A percentile compares a stretch with the other conserved stretches of the same genome.
These are phyloP conservation scores for Alternaria conjuncta DNA, from an alignment of 2,329 filamentous ascomycete species.

Conservation along the genomic window DNA sequence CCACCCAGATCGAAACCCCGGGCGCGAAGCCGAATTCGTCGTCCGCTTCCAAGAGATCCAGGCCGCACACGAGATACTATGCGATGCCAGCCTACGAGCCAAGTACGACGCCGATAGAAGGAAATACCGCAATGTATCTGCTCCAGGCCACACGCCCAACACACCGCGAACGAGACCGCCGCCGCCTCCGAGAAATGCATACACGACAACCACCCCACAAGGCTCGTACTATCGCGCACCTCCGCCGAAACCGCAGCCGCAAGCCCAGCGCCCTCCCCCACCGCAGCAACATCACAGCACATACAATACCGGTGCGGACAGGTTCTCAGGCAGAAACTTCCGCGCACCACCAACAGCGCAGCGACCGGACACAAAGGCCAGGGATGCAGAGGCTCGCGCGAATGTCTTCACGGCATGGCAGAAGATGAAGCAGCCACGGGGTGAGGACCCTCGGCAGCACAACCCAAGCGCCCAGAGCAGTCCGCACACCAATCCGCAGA, in stretches of 20 bases:
- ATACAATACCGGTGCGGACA: constrained; percentile 51
- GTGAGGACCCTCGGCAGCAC: constrained; percentile 36
- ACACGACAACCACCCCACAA: constrained; percentile 46
- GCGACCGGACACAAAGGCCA: constrained; percentile 36
- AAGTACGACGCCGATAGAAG: constrained; percentile 69
- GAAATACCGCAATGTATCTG: constrained; percentile 46
- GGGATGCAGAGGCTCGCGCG: constrained; percentile 49
- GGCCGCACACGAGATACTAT: constrained; percentile 79
- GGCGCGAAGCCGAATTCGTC: constrained; percentile 78
- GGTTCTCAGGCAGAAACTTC: constrained; percentile 53
- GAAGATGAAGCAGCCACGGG: constrained; percentile 53
- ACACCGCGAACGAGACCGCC: constrained; percentile 49
- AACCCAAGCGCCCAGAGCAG: constrained; percentile 18
- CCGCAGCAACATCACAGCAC: constrained; percentile 38
- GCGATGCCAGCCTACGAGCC: constrained; percentile 62
- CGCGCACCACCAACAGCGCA: constrained; percentile 44
- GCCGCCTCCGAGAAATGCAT: constrained; percentile 53
- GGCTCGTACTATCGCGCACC: constrained; percentile 43
- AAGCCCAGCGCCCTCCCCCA: constrained; percentile 32
- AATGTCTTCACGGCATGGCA: constrained; percentile 59
- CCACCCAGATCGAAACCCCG: constrained; percentile 88
- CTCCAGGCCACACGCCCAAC: constrained; percentile 50
- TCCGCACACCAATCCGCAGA: constrained; percentile 15
- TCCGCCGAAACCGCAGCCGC: constrained; percentile 35
- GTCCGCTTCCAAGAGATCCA: constrained; percentile 87